phyloP scores from a whole-genome alignment of 352 stramenopile genomes.

The Pythium utonaiense region DNA sequence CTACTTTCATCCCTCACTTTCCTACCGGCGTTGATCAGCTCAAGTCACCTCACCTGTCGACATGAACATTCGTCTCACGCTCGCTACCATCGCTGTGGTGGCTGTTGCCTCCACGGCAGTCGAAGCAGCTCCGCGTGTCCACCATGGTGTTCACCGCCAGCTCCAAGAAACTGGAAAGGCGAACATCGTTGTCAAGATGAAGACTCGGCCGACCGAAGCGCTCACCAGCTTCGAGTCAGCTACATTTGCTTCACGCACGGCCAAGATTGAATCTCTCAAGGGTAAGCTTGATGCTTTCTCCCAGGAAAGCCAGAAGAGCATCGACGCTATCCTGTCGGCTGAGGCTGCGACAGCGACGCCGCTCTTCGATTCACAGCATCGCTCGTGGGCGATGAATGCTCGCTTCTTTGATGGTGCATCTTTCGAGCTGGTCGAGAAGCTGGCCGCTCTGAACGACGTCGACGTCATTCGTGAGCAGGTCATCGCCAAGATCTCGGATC shows the following conservation, averaged over 20 bases:
- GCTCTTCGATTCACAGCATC: slow-evolving; percentile 3
- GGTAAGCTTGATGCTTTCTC: slow-evolving; percentile 4
- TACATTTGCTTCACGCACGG: neutral
- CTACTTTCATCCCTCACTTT: neutral
- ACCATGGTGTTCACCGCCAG: neutral
- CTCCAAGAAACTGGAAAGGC: neutral
- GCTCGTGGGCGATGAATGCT: slow-evolving; percentile 24
- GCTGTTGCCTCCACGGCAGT: neutral
- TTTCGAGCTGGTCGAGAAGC: slow-evolving; percentile 21
- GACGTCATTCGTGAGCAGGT: slow-evolving; percentile 13
- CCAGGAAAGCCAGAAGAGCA: neutral
- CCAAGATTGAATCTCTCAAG: neutral
- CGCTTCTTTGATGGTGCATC: slow-evolving; percentile 21
- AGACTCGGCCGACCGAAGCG: neutral
- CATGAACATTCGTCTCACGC: neutral
- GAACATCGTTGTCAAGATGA: neutral
- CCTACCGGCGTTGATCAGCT: neutral
- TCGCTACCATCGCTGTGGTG: neutral
- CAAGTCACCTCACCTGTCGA: neutral
- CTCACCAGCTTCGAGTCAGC: neutral
- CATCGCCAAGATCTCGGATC: neutral
- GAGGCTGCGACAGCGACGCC: slow-evolving; percentile 3
- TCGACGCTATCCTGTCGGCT: neutral
- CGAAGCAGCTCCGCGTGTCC: neutral
- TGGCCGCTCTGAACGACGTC: slow-evolving; percentile 12